These are phyloP conservation scores for Fusarium metavorans DNA, from an alignment of 2,329 filamentous ascomycete genomes.

Conservation along the genomic window DNA sequence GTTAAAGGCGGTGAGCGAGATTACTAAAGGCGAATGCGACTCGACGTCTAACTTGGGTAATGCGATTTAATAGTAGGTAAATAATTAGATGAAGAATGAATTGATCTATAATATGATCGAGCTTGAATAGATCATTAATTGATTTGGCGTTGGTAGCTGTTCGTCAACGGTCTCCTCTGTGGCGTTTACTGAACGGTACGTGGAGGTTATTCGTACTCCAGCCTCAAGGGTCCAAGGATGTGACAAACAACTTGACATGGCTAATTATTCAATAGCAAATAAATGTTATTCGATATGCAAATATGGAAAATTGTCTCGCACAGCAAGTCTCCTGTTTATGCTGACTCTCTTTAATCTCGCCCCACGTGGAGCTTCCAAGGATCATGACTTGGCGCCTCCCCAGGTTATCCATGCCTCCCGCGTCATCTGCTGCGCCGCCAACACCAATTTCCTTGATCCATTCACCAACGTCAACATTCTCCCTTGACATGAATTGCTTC, in stretches of 20 bases:
- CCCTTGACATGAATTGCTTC: not conserved
- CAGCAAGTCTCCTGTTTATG: not conserved
- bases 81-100: not conserved
- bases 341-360: not conserved
- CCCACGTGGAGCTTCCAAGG: not conserved
- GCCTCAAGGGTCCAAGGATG: not conserved
- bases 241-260: not conserved
- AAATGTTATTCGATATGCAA: not conserved
- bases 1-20: slow-evolving; percentile 37
- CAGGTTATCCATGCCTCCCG: slow-evolving; percentile 6
- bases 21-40: not conserved
- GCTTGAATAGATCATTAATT: not conserved
- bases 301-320: not conserved
- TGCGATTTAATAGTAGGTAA: not conserved
- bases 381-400: slow-evolving; percentile 19
- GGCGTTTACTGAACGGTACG: not conserved
- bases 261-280: not conserved
- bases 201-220: not conserved
- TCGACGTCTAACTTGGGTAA: not conserved
- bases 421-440: slow-evolving; percentile 33
- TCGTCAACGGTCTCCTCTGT: not conserved
- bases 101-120: not conserved
- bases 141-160: not conserved
- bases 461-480: not conserved
- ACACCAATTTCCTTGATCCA: slow-evolving; percentile 1